Evolutionary conservation across 2,329 filamentous ascomycete species (phyloP).

Genomic region (Pseudomassariella vexata): DNA sequence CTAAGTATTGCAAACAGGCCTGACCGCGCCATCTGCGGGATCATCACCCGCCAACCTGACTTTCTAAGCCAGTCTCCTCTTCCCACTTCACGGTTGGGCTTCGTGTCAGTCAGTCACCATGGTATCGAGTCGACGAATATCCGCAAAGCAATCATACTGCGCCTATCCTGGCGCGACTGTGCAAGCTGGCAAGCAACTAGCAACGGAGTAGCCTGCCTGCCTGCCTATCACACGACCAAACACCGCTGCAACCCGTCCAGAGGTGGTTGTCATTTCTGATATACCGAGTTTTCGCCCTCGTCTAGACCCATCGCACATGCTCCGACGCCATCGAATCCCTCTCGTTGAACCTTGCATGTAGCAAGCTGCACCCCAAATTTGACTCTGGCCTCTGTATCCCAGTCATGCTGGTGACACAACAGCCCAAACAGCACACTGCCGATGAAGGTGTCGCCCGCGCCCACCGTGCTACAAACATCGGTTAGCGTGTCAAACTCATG

Average conservation of each 20-base stretch:
- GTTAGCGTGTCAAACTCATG: constrained; percentile 13
- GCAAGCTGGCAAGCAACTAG: too few species aligned
- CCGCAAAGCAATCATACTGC: too few species aligned
- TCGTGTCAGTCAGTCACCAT: too few species aligned
- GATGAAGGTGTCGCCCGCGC: constrained; percentile 71
- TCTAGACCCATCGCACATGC: constrained; percentile 15
- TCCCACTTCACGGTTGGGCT: too few species aligned
- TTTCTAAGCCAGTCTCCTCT: too few species aligned
- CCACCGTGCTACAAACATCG: constrained; percentile 59
- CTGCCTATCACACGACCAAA: constrained; percentile 2
- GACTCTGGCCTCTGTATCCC: constrained; percentile 43
- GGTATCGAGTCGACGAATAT: too few species aligned
- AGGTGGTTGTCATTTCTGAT: constrained; percentile 1
- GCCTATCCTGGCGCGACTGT: too few species aligned
- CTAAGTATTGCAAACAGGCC: not conserved
- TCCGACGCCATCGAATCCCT: constrained; percentile 56
- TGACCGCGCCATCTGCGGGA: too few species aligned
- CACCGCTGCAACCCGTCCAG: not conserved
- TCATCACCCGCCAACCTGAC: too few species aligned
- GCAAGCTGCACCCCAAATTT: constrained; percentile 61
- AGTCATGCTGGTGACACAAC: constrained; percentile 41
- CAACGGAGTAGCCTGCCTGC: not conserved
- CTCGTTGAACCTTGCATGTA: constrained; percentile 60
- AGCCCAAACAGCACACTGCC: constrained; percentile 64
- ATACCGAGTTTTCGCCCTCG: constrained; percentile 2